Evolutionary conservation across 2,329 filamentous ascomycete species (phyloP).

Genomic region (Neopestalotiopsis sp.): DNA sequence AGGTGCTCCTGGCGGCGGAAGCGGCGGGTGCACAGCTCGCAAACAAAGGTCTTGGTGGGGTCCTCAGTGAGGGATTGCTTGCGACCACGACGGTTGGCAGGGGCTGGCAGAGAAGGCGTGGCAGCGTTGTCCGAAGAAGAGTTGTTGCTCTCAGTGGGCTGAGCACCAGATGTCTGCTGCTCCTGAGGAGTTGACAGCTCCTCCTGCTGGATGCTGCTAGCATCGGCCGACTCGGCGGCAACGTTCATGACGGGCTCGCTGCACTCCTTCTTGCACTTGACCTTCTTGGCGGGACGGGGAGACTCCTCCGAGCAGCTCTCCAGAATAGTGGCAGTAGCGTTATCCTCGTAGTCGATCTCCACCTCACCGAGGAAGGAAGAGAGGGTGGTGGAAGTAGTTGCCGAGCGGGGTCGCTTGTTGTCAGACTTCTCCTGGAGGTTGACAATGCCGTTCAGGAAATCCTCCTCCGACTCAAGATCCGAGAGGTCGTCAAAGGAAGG

Average conservation of each 20-base stretch:
- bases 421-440: slow-evolving; percentile 63
- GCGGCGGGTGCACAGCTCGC: slow-evolving; percentile 92
- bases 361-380: slow-evolving; percentile 76
- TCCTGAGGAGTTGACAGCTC: slow-evolving; percentile 28
- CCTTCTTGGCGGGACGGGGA: slow-evolving; percentile 60
- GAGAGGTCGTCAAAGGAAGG: slow-evolving; percentile 85
- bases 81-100: slow-evolving; percentile 88
- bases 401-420: slow-evolving; percentile 70
- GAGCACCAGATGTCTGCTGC: not conserved
- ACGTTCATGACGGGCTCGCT: slow-evolving; percentile 49
- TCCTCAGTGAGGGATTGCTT: slow-evolving; percentile 99
- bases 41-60: slow-evolving; percentile 97
- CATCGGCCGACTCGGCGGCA: slow-evolving; percentile 41
- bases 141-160: slow-evolving; percentile 37
- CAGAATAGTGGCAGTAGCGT: slow-evolving; percentile 67
- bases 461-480: slow-evolving; percentile 89
- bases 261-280: slow-evolving; percentile 55
- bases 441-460: slow-evolving; percentile 77
- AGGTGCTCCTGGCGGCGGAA: slow-evolving; percentile 98
- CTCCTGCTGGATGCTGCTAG: slow-evolving; percentile 37
- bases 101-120: slow-evolving; percentile 52
- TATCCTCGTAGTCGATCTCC: slow-evolving; percentile 75
- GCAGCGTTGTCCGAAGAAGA: slow-evolving; percentile 48
- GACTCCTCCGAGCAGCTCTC: slow-evolving; percentile 56
- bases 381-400: slow-evolving; percentile 70